These are phyloP conservation scores for Fusarium torreyae DNA, from an alignment of 2,329 filamentous ascomycete species.

Conservation along the genomic window DNA sequence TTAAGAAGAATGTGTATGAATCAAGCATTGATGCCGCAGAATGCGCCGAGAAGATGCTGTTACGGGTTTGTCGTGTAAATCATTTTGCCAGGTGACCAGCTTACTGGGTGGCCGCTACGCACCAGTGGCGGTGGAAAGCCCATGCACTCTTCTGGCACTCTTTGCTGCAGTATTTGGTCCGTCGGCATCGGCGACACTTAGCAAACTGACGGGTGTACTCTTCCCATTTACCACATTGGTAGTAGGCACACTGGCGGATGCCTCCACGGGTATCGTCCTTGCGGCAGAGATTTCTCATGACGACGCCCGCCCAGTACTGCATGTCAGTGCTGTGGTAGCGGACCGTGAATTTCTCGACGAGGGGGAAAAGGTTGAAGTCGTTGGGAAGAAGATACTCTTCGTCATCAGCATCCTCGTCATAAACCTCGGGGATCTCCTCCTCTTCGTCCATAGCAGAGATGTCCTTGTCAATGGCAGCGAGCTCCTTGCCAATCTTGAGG, in stretches of 20 bases:
- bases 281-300: conserved; percentile 98
- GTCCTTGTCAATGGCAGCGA: conserved; percentile 78
- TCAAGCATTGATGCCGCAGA: conserved; percentile 49
- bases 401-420: conserved; percentile 74
- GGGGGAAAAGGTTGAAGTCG: conserved; percentile 97
- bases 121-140: conserved; percentile 99
- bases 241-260: conserved; percentile 97
- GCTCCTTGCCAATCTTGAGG: conserved; percentile 89
- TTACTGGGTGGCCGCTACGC: conserved; percentile 78
- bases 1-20: conserved; percentile 52
- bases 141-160: conserved; percentile 99
- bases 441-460: conserved; percentile 57
- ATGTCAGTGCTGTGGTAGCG: conserved; percentile 96
- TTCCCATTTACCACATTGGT: conserved; percentile 98
- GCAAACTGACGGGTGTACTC: conserved; percentile 97
- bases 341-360: conserved; percentile 98
- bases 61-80: conserved; percentile 39
- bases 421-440: conserved; percentile 59
- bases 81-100: conserved; percentile 21
- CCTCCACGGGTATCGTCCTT: conserved; percentile 96
- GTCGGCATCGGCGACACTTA: conserved; percentile 94
- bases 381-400: conserved; percentile 94
- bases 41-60: conserved; percentile 49
- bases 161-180: conserved; percentile 99
- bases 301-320: conserved; percentile 99